Percentiles rank a stretch among this genome's conserved stretches.
These are phyloP conservation scores for Globisporangium lucens DNA, from an alignment of 352 stramenopile species.

Conservation along the genomic window DNA sequence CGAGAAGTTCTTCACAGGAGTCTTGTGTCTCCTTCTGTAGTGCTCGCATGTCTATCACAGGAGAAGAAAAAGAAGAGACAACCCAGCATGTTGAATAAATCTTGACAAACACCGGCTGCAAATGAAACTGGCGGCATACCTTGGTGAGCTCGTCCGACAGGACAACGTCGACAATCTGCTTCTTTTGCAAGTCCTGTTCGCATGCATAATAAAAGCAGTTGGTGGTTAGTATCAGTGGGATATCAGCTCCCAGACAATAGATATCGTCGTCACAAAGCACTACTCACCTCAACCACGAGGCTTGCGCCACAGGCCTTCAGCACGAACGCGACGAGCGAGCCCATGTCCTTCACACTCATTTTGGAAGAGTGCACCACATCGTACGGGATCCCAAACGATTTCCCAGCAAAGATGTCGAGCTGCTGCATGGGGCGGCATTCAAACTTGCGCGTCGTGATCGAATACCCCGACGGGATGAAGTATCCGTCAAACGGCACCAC, in stretches of 20 bases:
- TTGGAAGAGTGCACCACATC: slow-evolving; percentile 35
- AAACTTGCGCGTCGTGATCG: slow-evolving; percentile 57
- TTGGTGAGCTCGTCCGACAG: slow-evolving; percentile 70
- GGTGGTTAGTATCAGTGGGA: neutral
- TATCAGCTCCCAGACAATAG: neutral
- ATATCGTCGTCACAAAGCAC: neutral
- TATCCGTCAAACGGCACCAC: slow-evolving; percentile 71
- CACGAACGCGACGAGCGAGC: slow-evolving; percentile 49
- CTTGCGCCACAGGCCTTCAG: slow-evolving; percentile 60
- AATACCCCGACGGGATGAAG: slow-evolving; percentile 65
- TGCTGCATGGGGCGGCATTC: slow-evolving; percentile 43
- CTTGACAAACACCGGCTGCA: neutral
- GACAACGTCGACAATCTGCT: slow-evolving; percentile 50
- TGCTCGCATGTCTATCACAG: slow-evolving; percentile 46
- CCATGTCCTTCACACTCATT: slow-evolving; percentile 38
- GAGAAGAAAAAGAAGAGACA: neutral
- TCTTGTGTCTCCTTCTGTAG: slow-evolving; percentile 34
- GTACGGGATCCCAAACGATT: slow-evolving; percentile 60
- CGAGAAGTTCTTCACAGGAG: slow-evolving; percentile 60
- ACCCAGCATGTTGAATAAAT: neutral
- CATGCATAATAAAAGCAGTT: neutral
- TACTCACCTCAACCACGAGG: slow-evolving; percentile 50
- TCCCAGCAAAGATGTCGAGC: slow-evolving; percentile 58
- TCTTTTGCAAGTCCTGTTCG: slow-evolving; percentile 10
- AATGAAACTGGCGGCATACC: slow-evolving; percentile 23